phyloP scores from a whole-genome alignment of 257 asterid genomes.

The Nicotiana benthamiana region DNA sequence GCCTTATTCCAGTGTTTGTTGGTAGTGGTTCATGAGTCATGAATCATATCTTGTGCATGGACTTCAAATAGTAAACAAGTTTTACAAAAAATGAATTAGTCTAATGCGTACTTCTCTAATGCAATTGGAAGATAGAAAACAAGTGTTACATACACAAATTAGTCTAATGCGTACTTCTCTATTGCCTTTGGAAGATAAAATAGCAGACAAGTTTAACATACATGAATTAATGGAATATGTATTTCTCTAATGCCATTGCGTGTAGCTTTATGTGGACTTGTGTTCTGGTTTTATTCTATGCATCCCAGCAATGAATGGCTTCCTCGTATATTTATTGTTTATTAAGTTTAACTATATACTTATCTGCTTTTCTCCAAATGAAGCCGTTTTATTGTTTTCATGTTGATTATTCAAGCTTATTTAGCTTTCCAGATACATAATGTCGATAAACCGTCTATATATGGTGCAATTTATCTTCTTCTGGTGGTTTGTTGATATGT shows the following conservation, averaged over 20 bases:
- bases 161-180: background rate
- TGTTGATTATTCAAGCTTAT: background rate
- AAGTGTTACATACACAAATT: background rate
- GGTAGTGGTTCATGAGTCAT: background rate
- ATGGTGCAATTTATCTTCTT: background rate
- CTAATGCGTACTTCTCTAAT: background rate
- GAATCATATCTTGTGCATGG: background rate
- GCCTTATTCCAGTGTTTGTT: background rate
- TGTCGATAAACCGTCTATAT: background rate
- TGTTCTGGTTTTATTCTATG: background rate
- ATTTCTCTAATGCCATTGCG: background rate
- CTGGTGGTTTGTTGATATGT: background rate
- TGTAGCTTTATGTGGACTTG: background rate
- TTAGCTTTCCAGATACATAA: background rate
- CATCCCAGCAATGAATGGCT: background rate
- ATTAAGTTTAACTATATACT: background rate
- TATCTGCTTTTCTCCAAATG: slow-evolving; percentile 3
- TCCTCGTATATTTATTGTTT: background rate
- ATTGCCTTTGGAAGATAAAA: background rate
- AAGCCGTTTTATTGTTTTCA: background rate
- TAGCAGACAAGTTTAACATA: background rate
- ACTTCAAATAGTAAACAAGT: background rate
- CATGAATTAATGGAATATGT: background rate
- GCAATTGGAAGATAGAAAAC: background rate
- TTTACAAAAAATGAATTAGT: background rate